Evolutionary conservation across 306 rosid species (phyloP).

Genomic region (Cucurbita moschata): DNA sequence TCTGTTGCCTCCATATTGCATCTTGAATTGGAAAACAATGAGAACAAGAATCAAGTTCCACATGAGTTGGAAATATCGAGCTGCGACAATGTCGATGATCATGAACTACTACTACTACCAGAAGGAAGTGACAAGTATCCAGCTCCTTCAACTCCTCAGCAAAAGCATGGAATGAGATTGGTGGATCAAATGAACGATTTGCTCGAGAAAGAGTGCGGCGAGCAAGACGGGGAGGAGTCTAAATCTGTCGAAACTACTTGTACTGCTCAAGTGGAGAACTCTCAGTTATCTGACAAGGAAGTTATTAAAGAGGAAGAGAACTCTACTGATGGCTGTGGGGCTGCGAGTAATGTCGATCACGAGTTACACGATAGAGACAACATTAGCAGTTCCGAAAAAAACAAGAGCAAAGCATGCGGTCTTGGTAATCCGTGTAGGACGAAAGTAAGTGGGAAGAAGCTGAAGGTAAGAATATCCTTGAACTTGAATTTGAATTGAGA

Average conservation of each 20-base stretch:
- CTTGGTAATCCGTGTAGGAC: constrained; percentile 18
- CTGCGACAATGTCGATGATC: constrained; percentile 24
- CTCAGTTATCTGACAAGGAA: constrained; percentile 11
- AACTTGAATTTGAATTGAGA: not conserved
- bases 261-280: constrained; percentile 21
- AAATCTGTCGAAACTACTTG: constrained; percentile 71
- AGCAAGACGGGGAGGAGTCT: constrained; percentile 58
- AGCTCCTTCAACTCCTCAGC: constrained; percentile 94
- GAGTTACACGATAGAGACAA: constrained; percentile 16
- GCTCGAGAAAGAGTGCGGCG: constrained; percentile 57
- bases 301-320: constrained; percentile 43
- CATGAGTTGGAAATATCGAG: constrained; percentile 25
- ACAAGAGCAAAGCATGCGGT: constrained; percentile 25
- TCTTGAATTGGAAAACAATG: constrained; percentile 29
- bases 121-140: constrained; percentile 72
- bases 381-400: constrained; percentile 17
- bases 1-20: constrained; percentile 39
- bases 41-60: constrained; percentile 13
- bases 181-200: constrained; percentile 55
- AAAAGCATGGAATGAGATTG: constrained; percentile 57
- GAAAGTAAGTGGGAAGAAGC: constrained; percentile 60
- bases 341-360: constrained; percentile 16
- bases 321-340: constrained; percentile 28
- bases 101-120: constrained; percentile 34
- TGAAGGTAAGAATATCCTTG: constrained; percentile 36